phyloP scores from a whole-genome alignment of 768 basidiomycete species.

The Lentinula sp. region DNA sequence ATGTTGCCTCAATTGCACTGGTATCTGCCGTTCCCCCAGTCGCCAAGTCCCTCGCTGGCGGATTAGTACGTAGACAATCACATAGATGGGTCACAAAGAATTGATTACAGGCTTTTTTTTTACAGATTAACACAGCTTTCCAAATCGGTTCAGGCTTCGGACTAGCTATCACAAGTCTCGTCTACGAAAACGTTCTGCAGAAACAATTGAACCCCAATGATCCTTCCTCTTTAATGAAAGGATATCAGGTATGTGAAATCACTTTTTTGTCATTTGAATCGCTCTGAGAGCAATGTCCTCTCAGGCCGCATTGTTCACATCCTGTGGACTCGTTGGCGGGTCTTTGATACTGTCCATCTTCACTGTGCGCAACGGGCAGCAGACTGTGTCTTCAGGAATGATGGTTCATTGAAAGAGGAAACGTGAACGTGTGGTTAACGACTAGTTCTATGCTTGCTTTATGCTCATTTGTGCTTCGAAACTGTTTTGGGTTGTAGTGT shows the following conservation, averaged over 20 bases:
- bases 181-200: constrained; percentile 7
- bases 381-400: constrained; percentile 2
- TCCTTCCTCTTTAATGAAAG: constrained; percentile 6
- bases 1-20: constrained; percentile 8
- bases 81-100: background rate
- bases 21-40: constrained; percentile 7
- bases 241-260: constrained; percentile 1
- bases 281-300: background rate
- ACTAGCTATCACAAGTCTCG: constrained; percentile 6
- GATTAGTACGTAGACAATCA: background rate
- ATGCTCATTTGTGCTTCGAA: too few relatives aligned
- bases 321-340: constrained; percentile 5
- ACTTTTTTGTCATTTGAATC: background rate
- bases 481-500: too few relatives aligned
- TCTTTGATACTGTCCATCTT: constrained; percentile 5
- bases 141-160: constrained; percentile 8
- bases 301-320: constrained; percentile 7
- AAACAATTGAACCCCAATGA: background rate
- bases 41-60: constrained; percentile 7
- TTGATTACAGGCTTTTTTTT: background rate
- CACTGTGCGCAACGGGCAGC: constrained; percentile 3
- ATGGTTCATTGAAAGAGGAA: constrained; percentile 1
- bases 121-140: constrained; percentile 6
- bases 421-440: too few relatives aligned
- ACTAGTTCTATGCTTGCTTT: too few relatives aligned